Percentiles rank a stretch among this genome's conserved stretches.
Conservation (phyloP, 768 basidiomycete species). For the Cytidiella melzeri region DNA sequence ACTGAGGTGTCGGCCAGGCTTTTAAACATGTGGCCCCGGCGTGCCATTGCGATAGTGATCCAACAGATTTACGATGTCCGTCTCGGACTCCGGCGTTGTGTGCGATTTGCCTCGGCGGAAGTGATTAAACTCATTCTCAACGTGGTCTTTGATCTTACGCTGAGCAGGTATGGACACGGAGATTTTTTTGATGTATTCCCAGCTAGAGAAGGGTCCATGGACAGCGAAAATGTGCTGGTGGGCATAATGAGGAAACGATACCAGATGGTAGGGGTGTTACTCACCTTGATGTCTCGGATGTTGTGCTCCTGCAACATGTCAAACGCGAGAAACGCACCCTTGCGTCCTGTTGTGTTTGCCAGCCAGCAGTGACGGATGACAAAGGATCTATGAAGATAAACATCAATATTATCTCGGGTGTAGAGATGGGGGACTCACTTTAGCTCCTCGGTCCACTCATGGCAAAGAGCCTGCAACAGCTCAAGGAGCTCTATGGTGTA, state of each 20-base stretch:
- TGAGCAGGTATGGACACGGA: slow-evolving; percentile 1
- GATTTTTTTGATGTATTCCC: slow-evolving; percentile 6
- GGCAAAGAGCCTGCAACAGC: slow-evolving; percentile 21
- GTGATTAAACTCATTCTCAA: slow-evolving; percentile 5
- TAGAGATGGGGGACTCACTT: slow-evolving; percentile 4
- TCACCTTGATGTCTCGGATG: slow-evolving; percentile 1
- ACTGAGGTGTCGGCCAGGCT: neutral
- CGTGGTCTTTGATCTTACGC: slow-evolving; percentile 7
- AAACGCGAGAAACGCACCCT: neutral
- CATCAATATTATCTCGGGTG: neutral
- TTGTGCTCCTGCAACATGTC: slow-evolving; percentile 5
- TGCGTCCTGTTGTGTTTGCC: slow-evolving; percentile 1
- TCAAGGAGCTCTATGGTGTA: slow-evolving; percentile 25
- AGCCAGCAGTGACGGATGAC: slow-evolving; percentile 11
- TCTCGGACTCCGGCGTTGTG: neutral
- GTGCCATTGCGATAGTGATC: neutral
- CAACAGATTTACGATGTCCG: neutral
- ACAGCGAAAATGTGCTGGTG: slow-evolving; percentile 5
- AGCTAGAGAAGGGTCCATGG: slow-evolving; percentile 2
- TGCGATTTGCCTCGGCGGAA: slow-evolving; percentile 6
- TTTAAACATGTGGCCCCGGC: neutral
- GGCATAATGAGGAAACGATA: neutral
- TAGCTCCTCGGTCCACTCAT: slow-evolving; percentile 23
- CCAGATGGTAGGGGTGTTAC: neutral
- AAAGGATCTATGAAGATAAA: neutral